Conservation (phyloP, 495 filamentous ascomycete genomes). For the Diplogelasinospora grovesii region DNA sequence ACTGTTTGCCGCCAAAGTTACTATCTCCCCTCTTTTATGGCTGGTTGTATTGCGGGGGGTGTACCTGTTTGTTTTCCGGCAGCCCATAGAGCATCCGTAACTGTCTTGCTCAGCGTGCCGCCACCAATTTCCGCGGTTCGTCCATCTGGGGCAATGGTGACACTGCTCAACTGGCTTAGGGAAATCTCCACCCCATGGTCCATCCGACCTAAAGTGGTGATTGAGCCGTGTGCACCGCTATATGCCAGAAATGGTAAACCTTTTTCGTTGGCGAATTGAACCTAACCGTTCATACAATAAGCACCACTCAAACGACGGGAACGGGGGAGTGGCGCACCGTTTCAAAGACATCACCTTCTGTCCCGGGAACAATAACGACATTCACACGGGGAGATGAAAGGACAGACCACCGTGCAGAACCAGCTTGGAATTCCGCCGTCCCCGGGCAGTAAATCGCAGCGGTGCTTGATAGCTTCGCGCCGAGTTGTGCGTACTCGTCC, state of each 20-base stretch:
- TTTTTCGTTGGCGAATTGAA: constrained; percentile 38
- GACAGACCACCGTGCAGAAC: constrained; percentile 10
- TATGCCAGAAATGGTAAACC: constrained; percentile 45
- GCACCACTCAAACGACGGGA: too few relatives aligned
- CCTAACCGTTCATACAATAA: too few relatives aligned
- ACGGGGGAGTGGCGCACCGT: constrained; percentile 30
- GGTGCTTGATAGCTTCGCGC: constrained; percentile 27
- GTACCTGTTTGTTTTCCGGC: constrained; percentile 32
- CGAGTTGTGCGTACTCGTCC: too few relatives aligned
- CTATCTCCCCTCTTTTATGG: too few relatives aligned
- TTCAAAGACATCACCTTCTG: constrained; percentile 45
- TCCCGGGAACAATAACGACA: constrained; percentile 42
- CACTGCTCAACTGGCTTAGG: constrained; percentile 34
- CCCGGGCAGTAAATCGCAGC: constrained; percentile 39
- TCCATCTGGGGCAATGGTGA: constrained; percentile 35
- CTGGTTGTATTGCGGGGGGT: constrained; percentile 1
- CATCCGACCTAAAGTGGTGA: constrained; percentile 37
- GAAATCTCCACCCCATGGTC: constrained; percentile 43
- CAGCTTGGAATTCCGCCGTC: not conserved
- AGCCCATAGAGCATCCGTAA: constrained; percentile 31
- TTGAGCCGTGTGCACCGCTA: constrained; percentile 41
- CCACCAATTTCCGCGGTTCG: constrained; percentile 46
- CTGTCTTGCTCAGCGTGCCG: constrained; percentile 31
- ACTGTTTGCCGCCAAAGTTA: too few relatives aligned
- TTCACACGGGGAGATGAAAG: constrained; percentile 33